Evolutionary conservation across 352 stramenopile genomes (phyloP), one percentile per base, ranked within the genome.

Genomic region (Pythium angustatum): DNA sequence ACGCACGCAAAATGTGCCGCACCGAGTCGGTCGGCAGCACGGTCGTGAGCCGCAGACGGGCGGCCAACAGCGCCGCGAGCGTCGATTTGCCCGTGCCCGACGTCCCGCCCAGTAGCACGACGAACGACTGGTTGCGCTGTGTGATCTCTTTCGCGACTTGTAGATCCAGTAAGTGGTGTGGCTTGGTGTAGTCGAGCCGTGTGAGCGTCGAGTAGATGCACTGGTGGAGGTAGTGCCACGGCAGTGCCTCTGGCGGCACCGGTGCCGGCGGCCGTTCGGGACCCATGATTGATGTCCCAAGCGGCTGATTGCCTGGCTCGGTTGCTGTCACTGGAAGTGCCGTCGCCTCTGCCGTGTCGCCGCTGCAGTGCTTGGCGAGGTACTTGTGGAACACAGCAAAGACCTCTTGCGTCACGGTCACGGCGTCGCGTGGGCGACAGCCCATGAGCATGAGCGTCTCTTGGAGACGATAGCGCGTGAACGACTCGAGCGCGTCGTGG

Each of bases 391-490:
- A 93, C 2, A 87, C 60, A 0, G 56, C 62, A 38, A 93, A 93
- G 24, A 89, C 81, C 36, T 90, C 76, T 22, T 71, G 62, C n/a
- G 84, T 93, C 28, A 93, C 84, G 0, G 60, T 73, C 21, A 90
- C 80, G 0, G 84, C 84, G 64, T 95, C 86, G 45, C 88, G 89
- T 4, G 79, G 77, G 33, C 86, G 76, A 56, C 84, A 93, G 41
- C 86, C 86, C 86, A 95, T 95, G 65, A 95, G 79, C 79, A 93
- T 93, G 43, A 95, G 77, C 52, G 86, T 95, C 74, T 95, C 86
- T 54, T 95, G 86, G 50, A 95, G 62, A 3, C 86, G 79, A 58
- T 95, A 93, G 27, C 86, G 84, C 60, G 86, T 93, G 71, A 93
- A 93, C 26, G 62, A 73, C 73, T 93, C 83, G 66, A 69, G 67